phyloP scores from a whole-genome alignment of 2,329 filamentous ascomycete species.

The Beauveria rudraprayagi region DNA sequence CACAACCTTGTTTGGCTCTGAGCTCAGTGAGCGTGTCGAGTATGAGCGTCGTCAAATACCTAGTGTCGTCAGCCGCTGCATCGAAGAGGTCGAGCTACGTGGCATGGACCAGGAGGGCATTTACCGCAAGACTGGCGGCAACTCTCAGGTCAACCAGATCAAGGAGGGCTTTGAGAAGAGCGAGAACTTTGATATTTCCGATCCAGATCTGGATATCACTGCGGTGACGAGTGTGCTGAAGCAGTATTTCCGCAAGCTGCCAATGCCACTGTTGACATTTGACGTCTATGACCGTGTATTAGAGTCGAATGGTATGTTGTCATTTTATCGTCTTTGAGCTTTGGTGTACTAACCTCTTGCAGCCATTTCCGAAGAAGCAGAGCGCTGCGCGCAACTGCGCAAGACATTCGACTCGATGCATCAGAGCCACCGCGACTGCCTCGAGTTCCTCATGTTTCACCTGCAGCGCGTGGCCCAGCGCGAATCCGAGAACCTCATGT shows the following conservation, averaged over 20 bases:
- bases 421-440: slow-evolving; percentile 73
- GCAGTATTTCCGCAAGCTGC: slow-evolving; percentile 93
- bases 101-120: slow-evolving; percentile 98
- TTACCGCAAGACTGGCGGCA: slow-evolving; percentile 94
- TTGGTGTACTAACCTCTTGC: slow-evolving; percentile 15
- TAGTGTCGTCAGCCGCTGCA: slow-evolving; percentile 83
- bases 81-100: slow-evolving; percentile 90
- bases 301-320: slow-evolving; percentile 62
- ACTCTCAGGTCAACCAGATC: slow-evolving; percentile 81
- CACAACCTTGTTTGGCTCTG: slow-evolving; percentile 73
- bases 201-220: slow-evolving; percentile 89
- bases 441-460: slow-evolving; percentile 93
- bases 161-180: slow-evolving; percentile 86
- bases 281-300: slow-evolving; percentile 86
- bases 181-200: slow-evolving; percentile 84
- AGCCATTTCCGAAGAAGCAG: slow-evolving; percentile 58
- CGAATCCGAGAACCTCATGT: slow-evolving; percentile 89
- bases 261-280: slow-evolving; percentile 81
- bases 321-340: neutral
- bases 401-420: slow-evolving; percentile 72
- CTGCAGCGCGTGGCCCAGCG: slow-evolving; percentile 76
- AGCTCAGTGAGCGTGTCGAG: slow-evolving; percentile 76
- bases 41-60: slow-evolving; percentile 86
- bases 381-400: slow-evolving; percentile 64
- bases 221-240: slow-evolving; percentile 93